Percentiles rank a stretch among this genome's conserved stretches.
These are phyloP conservation scores for Eucalyptus globulus DNA, from an alignment of 345 rosid genomes.

Conservation along the genomic window DNA sequence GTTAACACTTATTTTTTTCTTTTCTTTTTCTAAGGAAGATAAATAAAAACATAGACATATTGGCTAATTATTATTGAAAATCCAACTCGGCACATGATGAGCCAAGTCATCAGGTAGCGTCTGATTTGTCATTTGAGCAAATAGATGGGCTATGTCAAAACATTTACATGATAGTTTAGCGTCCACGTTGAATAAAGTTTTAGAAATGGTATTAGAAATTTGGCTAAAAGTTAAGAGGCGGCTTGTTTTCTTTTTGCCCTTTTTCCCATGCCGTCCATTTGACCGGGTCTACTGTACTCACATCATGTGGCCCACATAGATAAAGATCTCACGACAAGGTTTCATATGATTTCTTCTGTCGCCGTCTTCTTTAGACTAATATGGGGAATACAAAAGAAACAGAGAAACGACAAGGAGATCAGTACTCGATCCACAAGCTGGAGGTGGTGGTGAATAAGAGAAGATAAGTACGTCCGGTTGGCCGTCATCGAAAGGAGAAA, in stretches of 20 bases:
- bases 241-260: neutral
- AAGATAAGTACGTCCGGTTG: neutral
- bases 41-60: too few relatives aligned
- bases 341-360: neutral
- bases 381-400: neutral
- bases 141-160: neutral
- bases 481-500: neutral
- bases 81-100: neutral
- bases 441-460: neutral
- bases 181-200: neutral
- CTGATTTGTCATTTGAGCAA: neutral
- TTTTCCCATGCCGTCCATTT: neutral
- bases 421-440: neutral
- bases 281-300: neutral
- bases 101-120: neutral
- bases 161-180: too few relatives aligned
- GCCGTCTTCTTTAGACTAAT: neutral
- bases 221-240: neutral
- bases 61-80: too few relatives aligned
- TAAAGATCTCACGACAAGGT: neutral
- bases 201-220: neutral
- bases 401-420: neutral
- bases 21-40: neutral
- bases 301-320: neutral
- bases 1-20: too few relatives aligned